Percentiles rank a stretch among this genome's conserved stretches.
Evolutionary conservation across 148 eudicot genomes (phyloP).

Genomic region (Rhododendron henanense): DNA sequence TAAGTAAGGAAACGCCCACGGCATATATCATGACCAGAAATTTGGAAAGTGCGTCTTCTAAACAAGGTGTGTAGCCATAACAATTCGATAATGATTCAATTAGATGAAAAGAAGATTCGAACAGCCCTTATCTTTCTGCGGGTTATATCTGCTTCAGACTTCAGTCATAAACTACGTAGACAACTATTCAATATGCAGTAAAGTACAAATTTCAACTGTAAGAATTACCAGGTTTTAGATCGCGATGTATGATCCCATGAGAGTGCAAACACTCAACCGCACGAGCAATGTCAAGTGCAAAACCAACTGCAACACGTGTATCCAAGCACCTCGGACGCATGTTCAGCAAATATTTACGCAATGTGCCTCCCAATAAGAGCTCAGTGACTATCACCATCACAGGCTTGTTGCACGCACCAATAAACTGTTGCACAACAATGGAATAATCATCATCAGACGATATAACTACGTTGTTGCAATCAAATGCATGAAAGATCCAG

Average conservation of each 20-base stretch:
- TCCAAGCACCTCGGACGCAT: constrained; percentile 54
- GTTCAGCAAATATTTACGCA: constrained; percentile 48
- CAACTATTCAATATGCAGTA: not conserved
- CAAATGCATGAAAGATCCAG: not conserved
- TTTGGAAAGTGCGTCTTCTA: not conserved
- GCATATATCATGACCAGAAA: not conserved
- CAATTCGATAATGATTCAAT: not conserved
- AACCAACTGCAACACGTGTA: constrained; percentile 42
- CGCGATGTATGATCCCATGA: constrained; percentile 69
- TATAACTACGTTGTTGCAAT: not conserved
- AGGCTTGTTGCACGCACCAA: constrained; percentile 68
- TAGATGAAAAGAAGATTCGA: not conserved
- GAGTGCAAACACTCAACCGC: constrained; percentile 72
- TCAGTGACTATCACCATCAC: constrained; percentile 65
- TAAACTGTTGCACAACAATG: constrained; percentile 34
- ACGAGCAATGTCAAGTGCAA: constrained; percentile 76
- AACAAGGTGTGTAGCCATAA: not conserved
- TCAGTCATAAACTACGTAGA: not conserved
- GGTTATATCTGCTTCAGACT: not conserved
- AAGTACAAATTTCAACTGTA: not conserved
- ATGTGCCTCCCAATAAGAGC: constrained; percentile 59
- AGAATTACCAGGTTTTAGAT: constrained; percentile 59
- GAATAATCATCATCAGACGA: not conserved
- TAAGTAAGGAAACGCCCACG: not conserved
- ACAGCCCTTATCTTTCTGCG: not conserved